These are phyloP conservation scores for Trichosanthes cucumerina DNA, from an alignment of 306 rosid genomes.

Conservation along the genomic window DNA sequence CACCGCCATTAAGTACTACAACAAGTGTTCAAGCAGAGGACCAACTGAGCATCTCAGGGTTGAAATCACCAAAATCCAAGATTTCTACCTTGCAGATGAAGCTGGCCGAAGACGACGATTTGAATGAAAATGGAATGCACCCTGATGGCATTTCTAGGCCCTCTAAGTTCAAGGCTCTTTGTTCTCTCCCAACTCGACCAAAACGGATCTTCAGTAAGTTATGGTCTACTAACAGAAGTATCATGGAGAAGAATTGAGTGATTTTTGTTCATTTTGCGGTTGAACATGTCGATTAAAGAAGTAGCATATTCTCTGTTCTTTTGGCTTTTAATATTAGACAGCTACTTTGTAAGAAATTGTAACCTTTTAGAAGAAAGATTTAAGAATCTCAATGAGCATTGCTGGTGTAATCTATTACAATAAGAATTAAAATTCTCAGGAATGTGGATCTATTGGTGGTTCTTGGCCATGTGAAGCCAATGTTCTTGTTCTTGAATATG, in stretches of 20 bases:
- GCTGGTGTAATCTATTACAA: conserved; percentile 56
- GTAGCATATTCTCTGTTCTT: conserved; percentile 32
- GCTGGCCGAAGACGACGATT: conserved; percentile 76
- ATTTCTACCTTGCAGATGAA: conserved; percentile 82
- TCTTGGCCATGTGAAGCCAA: conserved; percentile 14
- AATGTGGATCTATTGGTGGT: conserved; percentile 49
- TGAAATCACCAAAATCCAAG: conserved; percentile 73
- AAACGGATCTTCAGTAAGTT: conserved; percentile 82
- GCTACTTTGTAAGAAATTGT: conserved; percentile 28
- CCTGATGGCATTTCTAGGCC: conserved; percentile 44
- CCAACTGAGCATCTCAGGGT: conserved; percentile 80
- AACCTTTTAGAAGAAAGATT: conserved; percentile 46
- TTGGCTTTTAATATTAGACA: conserved; percentile 19
- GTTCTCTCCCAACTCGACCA: conserved; percentile 73
- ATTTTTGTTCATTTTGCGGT: conserved; percentile 25
- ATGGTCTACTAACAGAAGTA: conserved; percentile 66
- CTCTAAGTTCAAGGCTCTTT: conserved; percentile 45
- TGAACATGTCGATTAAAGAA: conserved; percentile 36
- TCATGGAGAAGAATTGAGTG: conserved; percentile 62
- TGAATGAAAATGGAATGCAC: conserved; percentile 39
- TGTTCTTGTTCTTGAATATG: conserved; percentile 36
- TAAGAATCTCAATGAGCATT: conserved; percentile 56
- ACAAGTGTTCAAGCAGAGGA: conserved; percentile 62
- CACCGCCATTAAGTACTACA: conserved; percentile 51
- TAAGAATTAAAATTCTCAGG: conserved; percentile 45